Evolutionary conservation across 176 grass and related monocot species (phyloP).

Genomic region (Alloteropsis semialata): DNA sequence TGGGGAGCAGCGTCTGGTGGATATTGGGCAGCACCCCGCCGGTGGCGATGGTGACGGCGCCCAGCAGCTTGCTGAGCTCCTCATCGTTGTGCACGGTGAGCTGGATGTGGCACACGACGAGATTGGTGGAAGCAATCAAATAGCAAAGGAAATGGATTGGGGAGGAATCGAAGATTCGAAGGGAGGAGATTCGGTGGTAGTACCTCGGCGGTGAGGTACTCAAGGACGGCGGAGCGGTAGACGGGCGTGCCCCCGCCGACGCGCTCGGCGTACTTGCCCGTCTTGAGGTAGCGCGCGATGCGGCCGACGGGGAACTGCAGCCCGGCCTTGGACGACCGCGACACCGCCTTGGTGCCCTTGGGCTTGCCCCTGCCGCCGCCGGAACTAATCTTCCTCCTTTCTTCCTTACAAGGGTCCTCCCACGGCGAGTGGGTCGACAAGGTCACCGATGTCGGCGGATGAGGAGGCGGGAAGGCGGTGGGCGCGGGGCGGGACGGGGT

Average conservation of each 20-base stretch:
- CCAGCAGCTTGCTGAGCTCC: constrained; percentile 47
- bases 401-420: not conserved
- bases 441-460: not conserved
- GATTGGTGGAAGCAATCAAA: fast-evolving
- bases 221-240: not conserved
- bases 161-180: not conserved
- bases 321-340: constrained; percentile 64
- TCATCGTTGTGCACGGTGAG: constrained; percentile 63
- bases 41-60: constrained; percentile 45
- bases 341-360: constrained; percentile 39
- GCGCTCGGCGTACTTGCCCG: too few species aligned
- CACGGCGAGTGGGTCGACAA: not conserved
- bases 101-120: constrained; percentile 64
- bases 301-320: not conserved
- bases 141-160: fast-evolving
- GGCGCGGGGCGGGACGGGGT: too few species aligned
- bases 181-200: not conserved
- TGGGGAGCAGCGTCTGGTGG: constrained; percentile 14
- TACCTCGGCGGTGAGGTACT: constrained; percentile 50
- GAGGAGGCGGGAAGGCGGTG: too few species aligned
- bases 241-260: too few species aligned
- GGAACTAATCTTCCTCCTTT: constrained; percentile 36
- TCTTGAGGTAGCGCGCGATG: too few species aligned
- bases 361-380: constrained; percentile 47
- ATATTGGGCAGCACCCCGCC: constrained; percentile 62